Evolutionary conservation across 345 rosid species (phyloP).

Genomic region (Eucalyptus marginata): DNA sequence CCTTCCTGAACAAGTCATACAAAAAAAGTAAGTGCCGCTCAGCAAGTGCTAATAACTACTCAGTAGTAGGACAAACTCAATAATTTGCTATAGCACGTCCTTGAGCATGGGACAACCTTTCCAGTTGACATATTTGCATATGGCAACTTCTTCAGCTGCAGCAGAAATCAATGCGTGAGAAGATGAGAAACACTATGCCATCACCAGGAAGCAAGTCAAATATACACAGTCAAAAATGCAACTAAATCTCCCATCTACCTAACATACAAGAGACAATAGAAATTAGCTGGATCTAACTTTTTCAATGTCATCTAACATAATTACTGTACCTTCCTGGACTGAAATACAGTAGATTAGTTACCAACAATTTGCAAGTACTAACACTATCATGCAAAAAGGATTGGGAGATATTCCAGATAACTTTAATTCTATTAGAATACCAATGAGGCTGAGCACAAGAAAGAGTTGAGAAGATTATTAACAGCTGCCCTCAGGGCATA

Average conservation of each 20-base stretch:
- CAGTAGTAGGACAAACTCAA: background rate
- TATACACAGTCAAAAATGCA: background rate
- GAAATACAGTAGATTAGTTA: background rate
- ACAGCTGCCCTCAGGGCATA: background rate
- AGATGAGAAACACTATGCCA: background rate
- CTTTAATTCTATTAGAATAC: background rate
- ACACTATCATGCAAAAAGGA: background rate
- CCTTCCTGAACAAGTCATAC: conserved; percentile 37
- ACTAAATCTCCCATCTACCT: background rate
- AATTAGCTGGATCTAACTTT: background rate
- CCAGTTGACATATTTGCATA: conserved; percentile 14
- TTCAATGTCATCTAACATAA: background rate
- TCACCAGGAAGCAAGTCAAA: background rate
- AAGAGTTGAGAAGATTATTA: background rate
- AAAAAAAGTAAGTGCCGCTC: background rate
- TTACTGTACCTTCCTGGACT: background rate
- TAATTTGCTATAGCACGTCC: background rate
- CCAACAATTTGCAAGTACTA: background rate
- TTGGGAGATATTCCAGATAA: background rate
- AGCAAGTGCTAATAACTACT: background rate
- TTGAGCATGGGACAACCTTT: conserved; percentile 24
- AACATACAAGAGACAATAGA: background rate
- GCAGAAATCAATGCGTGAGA: background rate
- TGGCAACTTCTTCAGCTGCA: conserved; percentile 48
- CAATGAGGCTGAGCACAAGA: background rate